Evolutionary conservation across 2,329 filamentous ascomycete species (phyloP).

Genomic region (Fusarium luffae): DNA sequence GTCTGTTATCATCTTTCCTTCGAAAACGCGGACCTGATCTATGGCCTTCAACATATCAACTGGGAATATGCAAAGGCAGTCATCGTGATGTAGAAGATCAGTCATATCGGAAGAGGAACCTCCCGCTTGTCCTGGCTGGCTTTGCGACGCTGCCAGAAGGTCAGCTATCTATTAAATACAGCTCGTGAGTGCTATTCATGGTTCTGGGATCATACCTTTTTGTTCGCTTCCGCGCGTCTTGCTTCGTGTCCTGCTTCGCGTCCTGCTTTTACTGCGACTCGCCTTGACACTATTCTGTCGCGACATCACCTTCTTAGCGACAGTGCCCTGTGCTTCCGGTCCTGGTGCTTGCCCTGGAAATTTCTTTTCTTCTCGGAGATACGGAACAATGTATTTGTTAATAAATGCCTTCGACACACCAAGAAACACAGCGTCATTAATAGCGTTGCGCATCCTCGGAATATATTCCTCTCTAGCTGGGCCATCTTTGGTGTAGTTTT

Average conservation of each 20-base stretch:
- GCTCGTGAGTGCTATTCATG: neutral
- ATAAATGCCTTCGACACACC: neutral
- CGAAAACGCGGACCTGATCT: neutral
- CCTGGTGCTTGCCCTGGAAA: fast-evolving
- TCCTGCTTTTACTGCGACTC: neutral
- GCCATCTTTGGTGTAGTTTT: constrained; percentile 1
- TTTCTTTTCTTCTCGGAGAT: neutral
- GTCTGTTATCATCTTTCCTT: neutral
- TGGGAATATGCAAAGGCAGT: neutral
- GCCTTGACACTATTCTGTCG: neutral
- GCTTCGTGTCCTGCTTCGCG: neutral
- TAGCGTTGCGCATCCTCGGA: neutral
- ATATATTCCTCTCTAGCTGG: constrained; percentile 8
- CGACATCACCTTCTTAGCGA: neutral
- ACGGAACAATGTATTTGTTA: constrained; percentile 2
- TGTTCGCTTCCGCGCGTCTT: neutral
- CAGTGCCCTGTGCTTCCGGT: neutral
- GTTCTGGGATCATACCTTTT: neutral
- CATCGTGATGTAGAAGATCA: neutral
- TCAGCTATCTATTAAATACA: neutral
- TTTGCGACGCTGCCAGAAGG: neutral
- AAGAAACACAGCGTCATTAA: neutral
- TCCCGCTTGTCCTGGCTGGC: neutral
- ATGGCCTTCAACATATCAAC: neutral
- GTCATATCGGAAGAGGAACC: neutral